Evolutionary conservation across 1,284 basidiomycete species (phyloP).

Genomic region (Irpex sp.): DNA sequence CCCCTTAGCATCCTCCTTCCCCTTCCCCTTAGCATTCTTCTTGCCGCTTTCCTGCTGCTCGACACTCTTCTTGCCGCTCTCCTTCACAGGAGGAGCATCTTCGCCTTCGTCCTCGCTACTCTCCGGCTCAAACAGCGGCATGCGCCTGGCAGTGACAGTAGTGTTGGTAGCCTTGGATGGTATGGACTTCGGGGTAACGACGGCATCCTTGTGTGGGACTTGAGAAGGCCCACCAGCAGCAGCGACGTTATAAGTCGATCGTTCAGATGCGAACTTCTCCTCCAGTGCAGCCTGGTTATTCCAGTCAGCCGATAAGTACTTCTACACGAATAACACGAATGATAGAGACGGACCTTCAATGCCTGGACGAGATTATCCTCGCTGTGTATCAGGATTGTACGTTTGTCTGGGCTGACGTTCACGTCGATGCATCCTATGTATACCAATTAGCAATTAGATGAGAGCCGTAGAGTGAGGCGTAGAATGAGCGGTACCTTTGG

Average conservation of each 20-base stretch:
- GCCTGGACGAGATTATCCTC: constrained; percentile 80
- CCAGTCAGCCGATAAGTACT: background rate
- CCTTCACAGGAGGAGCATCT: too few species aligned
- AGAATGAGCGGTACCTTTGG: too few species aligned
- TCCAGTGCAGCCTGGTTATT: constrained; percentile 52
- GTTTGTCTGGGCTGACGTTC: constrained; percentile 96
- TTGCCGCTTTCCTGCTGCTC: background rate
- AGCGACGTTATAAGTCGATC: constrained; percentile 68
- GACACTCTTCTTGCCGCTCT: background rate
- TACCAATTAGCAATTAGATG: background rate
- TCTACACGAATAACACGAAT: background rate
- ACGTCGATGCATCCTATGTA: constrained; percentile 81
- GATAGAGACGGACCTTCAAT: constrained; percentile 57
- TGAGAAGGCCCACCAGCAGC: constrained; percentile 20
- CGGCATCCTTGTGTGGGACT: background rate
- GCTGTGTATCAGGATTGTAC: constrained; percentile 90
- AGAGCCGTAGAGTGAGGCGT: too few species aligned
- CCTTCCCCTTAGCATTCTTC: too few species aligned
- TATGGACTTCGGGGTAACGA: background rate
- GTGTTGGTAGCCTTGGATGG: background rate
- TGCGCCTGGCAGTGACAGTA: background rate
- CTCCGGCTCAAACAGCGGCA: background rate
- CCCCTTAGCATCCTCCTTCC: too few species aligned
- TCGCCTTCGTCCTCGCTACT: background rate
- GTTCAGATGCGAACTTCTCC: constrained; percentile 55